A percentile compares a stretch with the other conserved stretches of the same genome.
Conservation (phyloP, 1,284 basidiomycete species). For the Trichosporon sp. region DNA sequence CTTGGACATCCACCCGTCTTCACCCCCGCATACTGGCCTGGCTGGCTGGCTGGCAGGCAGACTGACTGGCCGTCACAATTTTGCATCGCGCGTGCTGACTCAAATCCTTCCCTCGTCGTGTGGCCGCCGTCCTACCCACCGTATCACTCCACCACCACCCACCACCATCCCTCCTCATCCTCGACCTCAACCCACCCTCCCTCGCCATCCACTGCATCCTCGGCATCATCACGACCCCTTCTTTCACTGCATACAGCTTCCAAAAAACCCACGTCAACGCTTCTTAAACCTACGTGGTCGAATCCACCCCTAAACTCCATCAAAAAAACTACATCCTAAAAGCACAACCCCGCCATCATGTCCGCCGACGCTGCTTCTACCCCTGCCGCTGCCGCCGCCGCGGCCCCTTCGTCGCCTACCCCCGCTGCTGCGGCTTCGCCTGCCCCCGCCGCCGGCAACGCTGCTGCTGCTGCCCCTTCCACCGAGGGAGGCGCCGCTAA, state of each 20-base stretch:
- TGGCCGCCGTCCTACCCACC: too few relatives aligned
- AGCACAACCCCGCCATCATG: too few relatives aligned
- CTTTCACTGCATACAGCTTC: conserved; percentile 2
- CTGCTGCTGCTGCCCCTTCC: too few relatives aligned
- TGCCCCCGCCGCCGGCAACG: conserved; percentile 24
- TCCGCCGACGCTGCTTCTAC: conserved; percentile 31
- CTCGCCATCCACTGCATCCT: background rate
- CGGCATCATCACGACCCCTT: background rate
- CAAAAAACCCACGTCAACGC: conserved; percentile 28
- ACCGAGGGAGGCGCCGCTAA: conserved; percentile 24
- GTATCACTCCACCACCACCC: background rate
- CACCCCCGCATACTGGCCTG: too few relatives aligned
- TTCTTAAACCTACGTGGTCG: conserved; percentile 22
- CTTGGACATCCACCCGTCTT: background rate
- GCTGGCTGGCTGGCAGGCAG: too few relatives aligned
- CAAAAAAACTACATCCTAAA: conserved; percentile 8
- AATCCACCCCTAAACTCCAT: conserved; percentile 23
- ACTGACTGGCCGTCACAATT: too few relatives aligned
- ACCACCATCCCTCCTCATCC: background rate
- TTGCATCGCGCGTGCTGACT: background rate
- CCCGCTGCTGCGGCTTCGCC: conserved; percentile 23
- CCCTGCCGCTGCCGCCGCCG: conserved; percentile 25
- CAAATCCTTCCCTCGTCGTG: conserved; percentile 1
- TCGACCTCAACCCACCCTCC: too few relatives aligned
- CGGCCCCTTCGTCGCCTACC: conserved; percentile 19